phyloP scores from a whole-genome alignment of 441 rosid genomes.

The Brassica balearica region DNA sequence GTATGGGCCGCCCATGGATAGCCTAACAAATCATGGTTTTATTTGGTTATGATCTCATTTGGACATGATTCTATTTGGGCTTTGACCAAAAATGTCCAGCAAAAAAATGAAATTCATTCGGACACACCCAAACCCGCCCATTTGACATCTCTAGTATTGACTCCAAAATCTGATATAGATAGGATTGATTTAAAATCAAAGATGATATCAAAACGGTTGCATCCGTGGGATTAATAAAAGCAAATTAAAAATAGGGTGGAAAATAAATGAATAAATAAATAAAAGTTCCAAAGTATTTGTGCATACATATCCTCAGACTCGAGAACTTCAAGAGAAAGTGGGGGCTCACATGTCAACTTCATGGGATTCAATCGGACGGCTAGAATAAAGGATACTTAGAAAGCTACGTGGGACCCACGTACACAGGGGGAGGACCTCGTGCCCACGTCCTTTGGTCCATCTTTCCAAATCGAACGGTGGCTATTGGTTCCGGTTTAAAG shows the following conservation, averaged over 20 bases:
- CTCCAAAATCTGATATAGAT: constrained; percentile 31
- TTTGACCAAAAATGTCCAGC: too few species aligned
- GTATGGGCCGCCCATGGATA: too few species aligned
- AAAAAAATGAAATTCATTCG: too few species aligned
- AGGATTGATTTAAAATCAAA: neutral
- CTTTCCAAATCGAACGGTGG: constrained; percentile 35
- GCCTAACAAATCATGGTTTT: too few species aligned
- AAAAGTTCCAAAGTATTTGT: neutral
- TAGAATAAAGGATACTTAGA: constrained; percentile 28
- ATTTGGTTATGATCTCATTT: too few species aligned
- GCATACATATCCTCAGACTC: constrained; percentile 23
- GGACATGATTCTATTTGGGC: too few species aligned
- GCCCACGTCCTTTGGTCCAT: constrained; percentile 46
- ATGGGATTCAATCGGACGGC: constrained; percentile 48
- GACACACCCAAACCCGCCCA: too few species aligned
- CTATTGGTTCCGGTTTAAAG: constrained; percentile 35
- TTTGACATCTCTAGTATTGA: too few species aligned
- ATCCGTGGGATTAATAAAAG: constrained; percentile 32
- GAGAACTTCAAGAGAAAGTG: constrained; percentile 22
- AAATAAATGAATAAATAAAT: neutral
- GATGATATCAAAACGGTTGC: constrained; percentile 17
- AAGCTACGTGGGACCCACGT: constrained; percentile 36
- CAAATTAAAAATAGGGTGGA: neutral
- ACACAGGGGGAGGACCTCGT: constrained; percentile 37
- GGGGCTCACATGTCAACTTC: constrained; percentile 50